These are phyloP conservation scores for Colletotrichum noveboracense DNA, from an alignment of 2,329 filamentous ascomycete species.

Conservation along the genomic window DNA sequence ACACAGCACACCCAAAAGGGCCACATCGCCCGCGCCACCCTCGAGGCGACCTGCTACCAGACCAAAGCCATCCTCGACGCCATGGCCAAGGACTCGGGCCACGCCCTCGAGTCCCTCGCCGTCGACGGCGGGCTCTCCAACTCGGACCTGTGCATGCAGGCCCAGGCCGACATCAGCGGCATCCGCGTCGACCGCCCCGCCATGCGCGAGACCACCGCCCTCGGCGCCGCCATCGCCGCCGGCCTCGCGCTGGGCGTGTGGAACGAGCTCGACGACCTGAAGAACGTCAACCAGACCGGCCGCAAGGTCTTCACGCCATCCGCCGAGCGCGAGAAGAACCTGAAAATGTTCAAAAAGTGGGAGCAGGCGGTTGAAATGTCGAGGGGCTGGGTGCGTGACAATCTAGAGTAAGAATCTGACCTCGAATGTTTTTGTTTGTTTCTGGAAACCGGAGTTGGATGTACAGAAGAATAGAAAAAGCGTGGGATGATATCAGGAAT, in stretches of 20 bases:
- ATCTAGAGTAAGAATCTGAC: not conserved
- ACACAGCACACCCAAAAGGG: slow-evolving; percentile 85
- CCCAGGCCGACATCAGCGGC: slow-evolving; percentile 82
- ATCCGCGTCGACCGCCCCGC: slow-evolving; percentile 84
- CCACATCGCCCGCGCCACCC: slow-evolving; percentile 86
- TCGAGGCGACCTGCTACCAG: slow-evolving; percentile 92
- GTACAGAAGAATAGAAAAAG: not conserved
- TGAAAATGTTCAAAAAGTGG: slow-evolving; percentile 55
- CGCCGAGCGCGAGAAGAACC: slow-evolving; percentile 50
- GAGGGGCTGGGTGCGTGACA: slow-evolving; percentile 50
- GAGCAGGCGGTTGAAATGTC: slow-evolving; percentile 65
- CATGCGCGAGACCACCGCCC: slow-evolving; percentile 90
- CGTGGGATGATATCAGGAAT: not conserved
- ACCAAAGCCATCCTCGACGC: slow-evolving; percentile 90
- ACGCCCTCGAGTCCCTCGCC: slow-evolving; percentile 75
- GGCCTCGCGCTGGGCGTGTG: slow-evolving; percentile 84
- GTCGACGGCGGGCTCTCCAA: slow-evolving; percentile 92
- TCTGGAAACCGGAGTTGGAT: not conserved
- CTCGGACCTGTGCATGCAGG: slow-evolving; percentile 89
- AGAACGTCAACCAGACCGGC: slow-evolving; percentile 73
- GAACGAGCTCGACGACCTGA: slow-evolving; percentile 73
- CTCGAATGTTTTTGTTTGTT: not conserved
- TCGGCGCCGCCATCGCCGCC: slow-evolving; percentile 88
- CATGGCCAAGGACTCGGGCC: slow-evolving; percentile 85
- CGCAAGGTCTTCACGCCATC: slow-evolving; percentile 74